phyloP scores from a whole-genome alignment of 2,329 filamentous ascomycete species.

The Alternaria sp. region DNA sequence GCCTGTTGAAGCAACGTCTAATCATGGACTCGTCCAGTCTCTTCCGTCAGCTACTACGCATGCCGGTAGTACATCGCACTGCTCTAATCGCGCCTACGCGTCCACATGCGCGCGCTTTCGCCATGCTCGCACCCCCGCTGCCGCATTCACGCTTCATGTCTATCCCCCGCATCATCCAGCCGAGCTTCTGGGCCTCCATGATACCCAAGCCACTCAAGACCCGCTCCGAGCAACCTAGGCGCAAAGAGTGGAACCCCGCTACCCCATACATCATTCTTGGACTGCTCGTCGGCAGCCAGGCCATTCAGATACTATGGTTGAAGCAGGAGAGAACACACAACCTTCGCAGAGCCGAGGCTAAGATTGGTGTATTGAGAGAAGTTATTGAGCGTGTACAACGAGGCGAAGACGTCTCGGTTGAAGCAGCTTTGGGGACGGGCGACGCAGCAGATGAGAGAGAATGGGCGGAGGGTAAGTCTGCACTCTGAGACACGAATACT shows the following conservation, averaged over 20 bases:
- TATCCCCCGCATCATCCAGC: slow-evolving; percentile 48
- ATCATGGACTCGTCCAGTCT: slow-evolving; percentile 38
- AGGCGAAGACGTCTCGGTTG: slow-evolving; percentile 70
- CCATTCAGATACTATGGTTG: slow-evolving; percentile 88
- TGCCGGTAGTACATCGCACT: slow-evolving; percentile 31
- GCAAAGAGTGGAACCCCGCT: slow-evolving; percentile 62
- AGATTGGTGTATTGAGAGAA: slow-evolving; percentile 79
- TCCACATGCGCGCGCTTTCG: slow-evolving; percentile 34
- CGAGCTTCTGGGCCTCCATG: slow-evolving; percentile 51
- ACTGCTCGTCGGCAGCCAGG: slow-evolving; percentile 90
- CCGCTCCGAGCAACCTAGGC: slow-evolving; percentile 15
- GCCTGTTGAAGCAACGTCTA: background rate
- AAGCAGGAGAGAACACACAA: slow-evolving; percentile 78
- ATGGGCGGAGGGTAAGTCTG: slow-evolving; percentile 81
- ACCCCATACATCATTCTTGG: slow-evolving; percentile 73
- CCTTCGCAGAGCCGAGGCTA: slow-evolving; percentile 78
- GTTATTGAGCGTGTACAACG: slow-evolving; percentile 63
- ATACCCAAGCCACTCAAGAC: slow-evolving; percentile 45
- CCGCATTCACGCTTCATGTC: slow-evolving; percentile 34
- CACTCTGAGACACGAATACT: background rate
- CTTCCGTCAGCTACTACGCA: slow-evolving; percentile 41
- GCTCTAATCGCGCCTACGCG: slow-evolving; percentile 25
- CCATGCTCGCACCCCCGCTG: slow-evolving; percentile 27
- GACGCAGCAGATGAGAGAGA: slow-evolving; percentile 77
- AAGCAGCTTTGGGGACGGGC: slow-evolving; percentile 80